Percentiles rank a stretch among this genome's conserved stretches.
Evolutionary conservation across 2,329 filamentous ascomycete genomes (phyloP).

Genomic region (Penicillium sp.): DNA sequence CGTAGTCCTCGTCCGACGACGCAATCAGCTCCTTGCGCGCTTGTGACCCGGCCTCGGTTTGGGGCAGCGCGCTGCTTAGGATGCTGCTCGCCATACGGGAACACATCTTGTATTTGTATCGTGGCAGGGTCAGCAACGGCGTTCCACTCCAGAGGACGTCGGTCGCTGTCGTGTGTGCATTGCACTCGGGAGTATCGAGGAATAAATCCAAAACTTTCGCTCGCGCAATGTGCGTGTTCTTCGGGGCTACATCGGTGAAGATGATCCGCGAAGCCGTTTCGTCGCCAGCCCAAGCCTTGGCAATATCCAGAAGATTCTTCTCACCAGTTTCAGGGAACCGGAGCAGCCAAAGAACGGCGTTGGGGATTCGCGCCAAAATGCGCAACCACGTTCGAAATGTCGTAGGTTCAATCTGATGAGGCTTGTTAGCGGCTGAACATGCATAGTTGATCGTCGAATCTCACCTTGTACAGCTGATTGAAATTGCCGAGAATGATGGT

Average conservation of each 20-base stretch:
- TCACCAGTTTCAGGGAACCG: conserved; percentile 94
- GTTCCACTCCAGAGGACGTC: conserved; percentile 97
- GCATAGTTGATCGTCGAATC: neutral
- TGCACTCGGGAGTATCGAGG: conserved; percentile 95
- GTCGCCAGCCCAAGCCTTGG: conserved; percentile 76
- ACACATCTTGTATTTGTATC: conserved; percentile 98
- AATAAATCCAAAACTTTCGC: conserved; percentile 92
- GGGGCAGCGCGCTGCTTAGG: conserved; percentile 81
- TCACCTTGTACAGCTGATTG: conserved; percentile 96
- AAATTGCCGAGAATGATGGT: conserved; percentile 94
- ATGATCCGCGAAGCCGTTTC: conserved; percentile 83
- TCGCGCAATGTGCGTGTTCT: conserved; percentile 87
- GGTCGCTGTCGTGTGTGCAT: conserved; percentile 94
- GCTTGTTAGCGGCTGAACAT: conserved; percentile 3
- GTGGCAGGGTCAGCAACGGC: conserved; percentile 81
- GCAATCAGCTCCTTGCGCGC: conserved; percentile 77
- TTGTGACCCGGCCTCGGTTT: conserved; percentile 61
- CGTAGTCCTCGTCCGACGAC: conserved; percentile 75
- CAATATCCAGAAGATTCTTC: conserved; percentile 75
- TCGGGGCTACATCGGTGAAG: conserved; percentile 96
- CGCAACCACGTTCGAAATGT: conserved; percentile 95
- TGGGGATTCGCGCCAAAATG: conserved; percentile 80
- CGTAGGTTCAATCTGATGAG: conserved; percentile 81
- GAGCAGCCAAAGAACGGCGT: conserved; percentile 91
- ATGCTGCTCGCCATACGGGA: conserved; percentile 97